These are phyloP conservation scores for Elaphomyces granulatus DNA, from an alignment of 495 filamentous ascomycete genomes.

Conservation along the genomic window DNA sequence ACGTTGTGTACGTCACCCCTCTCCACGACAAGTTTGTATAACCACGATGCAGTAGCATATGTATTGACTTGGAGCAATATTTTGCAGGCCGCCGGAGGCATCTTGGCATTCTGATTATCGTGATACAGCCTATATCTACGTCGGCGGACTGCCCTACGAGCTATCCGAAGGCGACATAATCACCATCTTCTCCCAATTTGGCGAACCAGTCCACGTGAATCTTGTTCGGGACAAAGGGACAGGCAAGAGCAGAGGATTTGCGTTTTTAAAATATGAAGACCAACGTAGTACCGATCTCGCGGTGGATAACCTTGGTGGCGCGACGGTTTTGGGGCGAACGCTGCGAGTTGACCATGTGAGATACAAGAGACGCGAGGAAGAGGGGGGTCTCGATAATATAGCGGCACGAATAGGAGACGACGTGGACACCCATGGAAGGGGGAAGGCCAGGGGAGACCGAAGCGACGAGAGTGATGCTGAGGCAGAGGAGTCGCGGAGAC, in stretches of 20 bases:
- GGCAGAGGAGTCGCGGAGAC: conserved; percentile 22
- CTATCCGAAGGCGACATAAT: conserved; percentile 92
- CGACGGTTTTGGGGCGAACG: conserved; percentile 63
- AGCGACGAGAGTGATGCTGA: conserved; percentile 22
- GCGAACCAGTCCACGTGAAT: conserved; percentile 84
- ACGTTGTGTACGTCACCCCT: conserved; percentile 55
- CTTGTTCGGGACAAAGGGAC: conserved; percentile 89
- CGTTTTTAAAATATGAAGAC: conserved; percentile 95
- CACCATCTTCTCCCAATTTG: conserved; percentile 94
- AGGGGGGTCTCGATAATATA: conserved; percentile 52
- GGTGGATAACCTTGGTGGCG: conserved; percentile 87
- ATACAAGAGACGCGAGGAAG: conserved; percentile 79
- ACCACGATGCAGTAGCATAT: too few species aligned
- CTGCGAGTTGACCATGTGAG: conserved; percentile 83
- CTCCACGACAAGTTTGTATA: too few species aligned
- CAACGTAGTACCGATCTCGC: conserved; percentile 91
- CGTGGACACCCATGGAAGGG: conserved; percentile 4
- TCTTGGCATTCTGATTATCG: conserved; percentile 98
- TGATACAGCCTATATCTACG: conserved; percentile 93
- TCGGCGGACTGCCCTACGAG: conserved; percentile 87
- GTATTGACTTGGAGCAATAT: too few species aligned
- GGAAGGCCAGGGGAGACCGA: conserved; percentile 20
- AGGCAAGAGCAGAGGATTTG: conserved; percentile 85
- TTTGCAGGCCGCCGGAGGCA: conserved; percentile 51
- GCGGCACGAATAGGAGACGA: conserved; percentile 22